Evolutionary conservation across 73 alveolate genomes (phyloP).

Genomic region (Tetrahymena elliotti): DNA sequence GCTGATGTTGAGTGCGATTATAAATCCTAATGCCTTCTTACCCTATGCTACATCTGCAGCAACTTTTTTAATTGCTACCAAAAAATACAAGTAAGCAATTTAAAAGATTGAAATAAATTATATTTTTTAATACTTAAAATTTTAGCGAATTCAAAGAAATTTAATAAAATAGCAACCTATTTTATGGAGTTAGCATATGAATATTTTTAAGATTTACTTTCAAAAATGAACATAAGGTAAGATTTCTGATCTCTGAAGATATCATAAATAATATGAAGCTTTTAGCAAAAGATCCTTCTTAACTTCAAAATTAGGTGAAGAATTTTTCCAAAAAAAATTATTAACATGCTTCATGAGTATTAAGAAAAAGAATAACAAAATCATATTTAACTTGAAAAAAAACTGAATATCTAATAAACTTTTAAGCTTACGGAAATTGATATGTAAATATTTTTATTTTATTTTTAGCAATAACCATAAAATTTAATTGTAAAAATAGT

Average conservation of each 20-base stretch:
- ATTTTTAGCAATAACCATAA: no score
- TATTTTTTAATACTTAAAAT: constrained; percentile 2
- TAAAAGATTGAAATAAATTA: constrained; percentile 3
- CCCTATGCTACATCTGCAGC: constrained; percentile 51
- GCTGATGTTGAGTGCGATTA: constrained; percentile 40
- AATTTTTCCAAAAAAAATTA: no score
- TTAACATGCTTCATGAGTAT: no score
- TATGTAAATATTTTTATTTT: no score
- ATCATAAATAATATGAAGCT: no score
- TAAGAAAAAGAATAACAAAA: no score
- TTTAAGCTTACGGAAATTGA: no score
- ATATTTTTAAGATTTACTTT: neutral
- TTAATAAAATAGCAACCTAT: constrained; percentile 1
- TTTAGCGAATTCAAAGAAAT: neutral
- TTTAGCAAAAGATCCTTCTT: no score
- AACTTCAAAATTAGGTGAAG: no score
- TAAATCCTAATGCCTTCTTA: constrained; percentile 41
- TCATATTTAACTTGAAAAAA: no score
- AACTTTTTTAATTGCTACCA: constrained; percentile 5
- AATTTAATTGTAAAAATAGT: no score
- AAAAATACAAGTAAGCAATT: constrained; percentile 1
- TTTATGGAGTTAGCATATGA: neutral
- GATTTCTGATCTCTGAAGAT: neutral
- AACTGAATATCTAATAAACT: no score
- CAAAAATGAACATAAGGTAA: neutral